Conservation (phyloP, 2,329 filamentous ascomycete species). For the Xylaria sp. region DNA sequence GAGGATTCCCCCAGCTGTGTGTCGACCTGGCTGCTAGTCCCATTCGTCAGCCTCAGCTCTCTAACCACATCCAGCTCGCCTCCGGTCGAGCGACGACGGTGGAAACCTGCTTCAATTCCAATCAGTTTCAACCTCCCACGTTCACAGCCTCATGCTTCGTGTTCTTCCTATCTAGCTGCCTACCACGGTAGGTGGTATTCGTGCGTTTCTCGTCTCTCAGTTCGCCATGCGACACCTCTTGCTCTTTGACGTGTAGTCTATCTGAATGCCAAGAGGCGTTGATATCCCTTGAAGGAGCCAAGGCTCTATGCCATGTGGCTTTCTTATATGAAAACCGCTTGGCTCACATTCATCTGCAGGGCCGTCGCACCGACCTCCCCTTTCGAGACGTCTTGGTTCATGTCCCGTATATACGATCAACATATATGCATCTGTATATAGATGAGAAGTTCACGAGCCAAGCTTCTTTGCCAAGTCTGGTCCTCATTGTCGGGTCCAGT, state of each 20-base stretch:
- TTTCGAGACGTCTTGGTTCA: constrained; percentile 28
- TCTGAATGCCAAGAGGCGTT: constrained; percentile 40
- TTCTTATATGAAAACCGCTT: constrained; percentile 39
- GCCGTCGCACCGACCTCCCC: constrained; percentile 29
- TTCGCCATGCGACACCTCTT: constrained; percentile 1
- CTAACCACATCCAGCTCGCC: constrained; percentile 31
- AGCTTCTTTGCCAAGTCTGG: constrained; percentile 46
- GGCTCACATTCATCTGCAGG: constrained; percentile 42
- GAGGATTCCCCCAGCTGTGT: constrained; percentile 1
- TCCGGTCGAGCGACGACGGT: constrained; percentile 10
- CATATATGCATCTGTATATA: constrained; percentile 22
- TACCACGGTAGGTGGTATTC: constrained; percentile 32
- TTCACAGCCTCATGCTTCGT: constrained; percentile 21
- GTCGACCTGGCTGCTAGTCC: constrained; percentile 11
- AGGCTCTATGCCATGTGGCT: constrained; percentile 37
- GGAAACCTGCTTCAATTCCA: constrained; percentile 10
- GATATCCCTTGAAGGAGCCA: constrained; percentile 38
- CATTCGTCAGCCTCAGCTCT: constrained; percentile 32
- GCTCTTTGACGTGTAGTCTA: not conserved
- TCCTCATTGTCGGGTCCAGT: constrained; percentile 41
- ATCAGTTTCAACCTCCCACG: constrained; percentile 24
- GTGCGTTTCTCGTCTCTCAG: not conserved
- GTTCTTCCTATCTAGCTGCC: constrained; percentile 20
- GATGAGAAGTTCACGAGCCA: constrained; percentile 38
- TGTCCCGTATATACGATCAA: constrained; percentile 22